Evolutionary conservation across 495 filamentous ascomycete genomes (phyloP), one percentile per base, ranked within the genome.

Genomic region (Melanomma pulvis-pyrius): DNA sequence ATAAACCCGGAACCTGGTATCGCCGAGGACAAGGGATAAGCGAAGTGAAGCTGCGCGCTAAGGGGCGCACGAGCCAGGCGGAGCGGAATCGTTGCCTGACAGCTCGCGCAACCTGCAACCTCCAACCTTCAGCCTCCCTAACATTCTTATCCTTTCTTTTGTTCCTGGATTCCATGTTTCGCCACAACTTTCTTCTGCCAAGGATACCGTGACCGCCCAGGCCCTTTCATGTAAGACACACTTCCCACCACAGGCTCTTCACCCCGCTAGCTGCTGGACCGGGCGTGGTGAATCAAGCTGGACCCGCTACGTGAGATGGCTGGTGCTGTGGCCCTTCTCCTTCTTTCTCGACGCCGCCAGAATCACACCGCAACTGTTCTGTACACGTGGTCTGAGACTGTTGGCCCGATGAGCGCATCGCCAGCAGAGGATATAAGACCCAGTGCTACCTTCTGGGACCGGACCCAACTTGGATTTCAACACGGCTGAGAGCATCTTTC

Each of bases 211-310:
- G 48, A 50, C 48, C 25, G 15, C 12, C 15, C n/a, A 3, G 48
- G 21, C 25, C 12, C 21, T 50, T 50, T 50, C 19, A 44, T 57
- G 53, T 57, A 57, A 57, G 53, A 57, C 53, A 55, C 22, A 21
- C 53, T 30, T 36, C 13, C 34, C 29, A 19, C 53, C 13, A 17
- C 19, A 57, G 32, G 21, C 53, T 41, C 25, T 50, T 28, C 21
- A 24, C 25, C 25, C 21, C 25, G 48, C 48, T 28, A 50, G 48
- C 21, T 50, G 48, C 21, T 50, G 48, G 25, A 50, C 25, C 19
- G 34, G 53, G 30, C 53, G 28, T 25, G 53, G 53, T 44, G 53
- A 39, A 57, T 57, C 30, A 32, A 55, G 30, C 26, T 55, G 19
- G 48, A 51, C 51, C 15, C 44, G 21, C 21, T 7, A 22, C 15